Conservation (phyloP, 2,329 filamentous ascomycete genomes). For the Penicillium sp. region DNA sequence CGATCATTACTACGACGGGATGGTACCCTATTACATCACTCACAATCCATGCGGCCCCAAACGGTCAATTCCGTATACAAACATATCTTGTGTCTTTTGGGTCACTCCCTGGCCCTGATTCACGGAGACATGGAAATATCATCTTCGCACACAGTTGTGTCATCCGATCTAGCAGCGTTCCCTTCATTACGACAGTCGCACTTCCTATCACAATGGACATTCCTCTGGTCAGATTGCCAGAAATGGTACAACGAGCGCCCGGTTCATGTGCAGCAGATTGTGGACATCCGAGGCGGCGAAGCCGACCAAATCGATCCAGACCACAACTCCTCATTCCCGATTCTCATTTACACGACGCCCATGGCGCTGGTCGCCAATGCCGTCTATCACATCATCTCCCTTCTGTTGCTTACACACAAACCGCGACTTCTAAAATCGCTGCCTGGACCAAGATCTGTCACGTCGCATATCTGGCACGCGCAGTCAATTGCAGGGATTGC, state of each 20-base stretch:
- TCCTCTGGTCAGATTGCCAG: slow-evolving; percentile 27
- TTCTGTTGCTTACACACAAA: slow-evolving; percentile 24
- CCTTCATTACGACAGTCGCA: slow-evolving; percentile 21
- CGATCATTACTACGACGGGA: slow-evolving; percentile 20
- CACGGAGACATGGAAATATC: slow-evolving; percentile 13
- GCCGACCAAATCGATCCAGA: slow-evolving; percentile 26
- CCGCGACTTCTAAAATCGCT: slow-evolving; percentile 26
- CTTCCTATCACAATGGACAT: slow-evolving; percentile 25
- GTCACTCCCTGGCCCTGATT: slow-evolving; percentile 19
- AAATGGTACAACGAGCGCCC: slow-evolving; percentile 29
- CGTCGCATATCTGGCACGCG: slow-evolving; percentile 29
- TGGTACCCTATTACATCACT: slow-evolving; percentile 14
- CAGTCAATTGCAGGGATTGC: slow-evolving; percentile 27
- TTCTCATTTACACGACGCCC: slow-evolving; percentile 29
- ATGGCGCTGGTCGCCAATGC: slow-evolving; percentile 28
- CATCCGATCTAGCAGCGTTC: slow-evolving; percentile 15
- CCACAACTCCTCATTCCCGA: slow-evolving; percentile 25
- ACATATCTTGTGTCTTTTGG: slow-evolving; percentile 20
- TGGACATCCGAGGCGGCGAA: slow-evolving; percentile 26
- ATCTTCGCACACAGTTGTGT: slow-evolving; percentile 4
- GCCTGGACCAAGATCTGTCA: slow-evolving; percentile 23
- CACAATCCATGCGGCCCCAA: neutral
- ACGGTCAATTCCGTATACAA: slow-evolving; percentile 18
- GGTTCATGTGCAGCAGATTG: slow-evolving; percentile 21
- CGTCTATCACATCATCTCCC: slow-evolving; percentile 26